Evolutionary conservation across 257 asterid genomes (phyloP).

Genomic region (Coffea eugenioides): DNA sequence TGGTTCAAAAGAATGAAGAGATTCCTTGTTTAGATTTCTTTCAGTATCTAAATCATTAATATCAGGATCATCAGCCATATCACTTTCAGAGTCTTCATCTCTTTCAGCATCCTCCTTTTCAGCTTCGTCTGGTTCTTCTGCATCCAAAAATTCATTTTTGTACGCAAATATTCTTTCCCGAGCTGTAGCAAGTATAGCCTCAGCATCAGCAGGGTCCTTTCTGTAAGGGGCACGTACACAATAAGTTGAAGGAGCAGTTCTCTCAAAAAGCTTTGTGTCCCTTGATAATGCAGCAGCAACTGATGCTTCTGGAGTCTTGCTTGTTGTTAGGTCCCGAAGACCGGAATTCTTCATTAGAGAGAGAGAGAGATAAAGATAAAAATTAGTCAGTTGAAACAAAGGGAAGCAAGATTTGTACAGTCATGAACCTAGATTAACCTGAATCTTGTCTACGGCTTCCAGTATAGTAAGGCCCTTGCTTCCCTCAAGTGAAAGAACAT

Average conservation of each 20-base stretch:
- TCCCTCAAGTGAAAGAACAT: conserved; percentile 86
- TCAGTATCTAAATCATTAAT: conserved; percentile 52
- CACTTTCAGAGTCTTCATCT: conserved; percentile 78
- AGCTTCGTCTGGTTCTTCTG: conserved; percentile 59
- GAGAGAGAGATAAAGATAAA: neutral
- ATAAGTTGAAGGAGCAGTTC: conserved; percentile 95
- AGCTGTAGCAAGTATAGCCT: conserved; percentile 58
- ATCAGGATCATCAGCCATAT: conserved; percentile 67
- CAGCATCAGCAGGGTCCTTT: conserved; percentile 75
- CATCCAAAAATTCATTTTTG: conserved; percentile 56
- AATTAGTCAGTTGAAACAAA: conserved; percentile 11
- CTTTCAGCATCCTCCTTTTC: conserved; percentile 70
- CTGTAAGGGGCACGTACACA: conserved; percentile 79
- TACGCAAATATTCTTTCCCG: conserved; percentile 59
- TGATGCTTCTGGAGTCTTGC: conserved; percentile 97
- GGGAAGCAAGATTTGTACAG: neutral
- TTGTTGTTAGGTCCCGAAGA: conserved; percentile 89
- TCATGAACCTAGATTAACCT: conserved; percentile 45
- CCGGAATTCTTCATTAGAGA: conserved; percentile 66
- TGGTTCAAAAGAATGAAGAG: conserved; percentile 32
- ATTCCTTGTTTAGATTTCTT: conserved; percentile 30
- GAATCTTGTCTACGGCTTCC: conserved; percentile 90
- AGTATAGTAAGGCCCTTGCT: conserved; percentile 71
- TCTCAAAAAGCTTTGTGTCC: conserved; percentile 86
- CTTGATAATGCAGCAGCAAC: conserved; percentile 93